Evolutionary conservation across 441 rosid species (phyloP), one percentile per base, ranked within the genome.

Genomic region (Erodium chrysanthum): DNA sequence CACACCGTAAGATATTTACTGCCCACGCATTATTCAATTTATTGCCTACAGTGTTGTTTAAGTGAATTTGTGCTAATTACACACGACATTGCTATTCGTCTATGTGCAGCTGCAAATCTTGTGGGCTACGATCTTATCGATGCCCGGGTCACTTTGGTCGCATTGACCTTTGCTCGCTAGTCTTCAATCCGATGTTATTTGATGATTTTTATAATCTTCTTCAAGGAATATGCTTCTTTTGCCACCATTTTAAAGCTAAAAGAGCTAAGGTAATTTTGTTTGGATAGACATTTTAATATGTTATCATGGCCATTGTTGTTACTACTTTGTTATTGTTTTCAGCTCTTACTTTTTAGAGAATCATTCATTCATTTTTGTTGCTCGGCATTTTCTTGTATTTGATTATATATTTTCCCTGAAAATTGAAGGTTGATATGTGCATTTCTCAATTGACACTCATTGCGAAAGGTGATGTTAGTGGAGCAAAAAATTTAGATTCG

Each of bases 91-190:
- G 31, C 60, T 64, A 50, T 27, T 31, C 61, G 25, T 64, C 58
- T 66, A 25, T 65, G 69, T 83, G 86, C 93, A 89, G 96, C 64
- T 94, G 98, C 82, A 79, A 79, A 80, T 74, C 85, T 52, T 91
- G 99, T 70, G 85, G 90, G 54, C 91, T 81, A 76, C 75, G 76
- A 5, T 78, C 70, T n/a, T 80, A 76, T 68, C 33, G 68, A 71
- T 94, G 99, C 71, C 92, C 96, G 4, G 99, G 99, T 65, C 99
- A 94, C 75, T 94, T 95, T 73, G 99, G 99, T 56, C 96, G 86
- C 75, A 83, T 91, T 7, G 90, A 88, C 67, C 93, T 94, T 60
- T 79, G 91, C 72, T 81, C 66, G 62, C 88, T 93, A 6, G 83
- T 84, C 56, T 91, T 88, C 71, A 89, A 88, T 82, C 99, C 99